A percentile compares a stretch with the other conserved stretches of the same genome.
Evolutionary conservation across 345 rosid genomes (phyloP).

Genomic region (Erysimum cheiranthoides): DNA sequence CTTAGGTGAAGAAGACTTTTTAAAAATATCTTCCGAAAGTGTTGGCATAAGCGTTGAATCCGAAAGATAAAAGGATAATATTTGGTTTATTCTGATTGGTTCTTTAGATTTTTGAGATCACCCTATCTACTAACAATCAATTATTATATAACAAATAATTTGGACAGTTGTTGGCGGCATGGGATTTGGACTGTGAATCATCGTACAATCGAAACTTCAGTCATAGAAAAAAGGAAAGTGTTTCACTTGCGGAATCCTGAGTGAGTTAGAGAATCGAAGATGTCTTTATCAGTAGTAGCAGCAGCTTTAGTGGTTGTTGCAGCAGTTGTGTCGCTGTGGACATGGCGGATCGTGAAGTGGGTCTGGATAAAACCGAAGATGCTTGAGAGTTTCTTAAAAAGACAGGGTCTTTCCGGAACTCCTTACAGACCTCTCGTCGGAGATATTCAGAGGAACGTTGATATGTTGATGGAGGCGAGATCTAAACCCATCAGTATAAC

Average conservation of each 20-base stretch:
- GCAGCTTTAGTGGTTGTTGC: slow-evolving; percentile 22
- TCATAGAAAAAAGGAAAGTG: slow-evolving; percentile 2
- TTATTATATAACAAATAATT: no score
- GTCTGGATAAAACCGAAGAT: slow-evolving; percentile 58
- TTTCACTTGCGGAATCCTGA: slow-evolving; percentile 2
- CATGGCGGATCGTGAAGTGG: slow-evolving; percentile 51
- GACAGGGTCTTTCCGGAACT: slow-evolving; percentile 56
- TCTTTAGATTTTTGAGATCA: no score
- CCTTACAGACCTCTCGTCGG: slow-evolving; percentile 49
- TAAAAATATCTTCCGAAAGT: no score
- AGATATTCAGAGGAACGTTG: slow-evolving; percentile 46
- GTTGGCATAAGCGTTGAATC: no score
- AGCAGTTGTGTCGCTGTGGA: slow-evolving; percentile 30
- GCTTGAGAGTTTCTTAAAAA: slow-evolving; percentile 52
- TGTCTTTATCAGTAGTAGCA: slow-evolving; percentile 25
- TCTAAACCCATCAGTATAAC: slow-evolving; percentile 48
- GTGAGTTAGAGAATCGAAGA: slow-evolving; percentile 21
- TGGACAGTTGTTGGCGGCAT: slow-evolving; percentile 10
- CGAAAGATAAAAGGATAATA: no score
- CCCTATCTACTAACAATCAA: no score
- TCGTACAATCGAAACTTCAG: slow-evolving; percentile 5
- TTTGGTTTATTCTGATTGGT: no score
- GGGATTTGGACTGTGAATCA: slow-evolving; percentile 20
- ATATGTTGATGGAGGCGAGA: slow-evolving; percentile 41
- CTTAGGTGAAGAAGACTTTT: no score